Evolutionary conservation across 2,329 filamentous ascomycete genomes (phyloP).

Genomic region (Monosporascus sp.): DNA sequence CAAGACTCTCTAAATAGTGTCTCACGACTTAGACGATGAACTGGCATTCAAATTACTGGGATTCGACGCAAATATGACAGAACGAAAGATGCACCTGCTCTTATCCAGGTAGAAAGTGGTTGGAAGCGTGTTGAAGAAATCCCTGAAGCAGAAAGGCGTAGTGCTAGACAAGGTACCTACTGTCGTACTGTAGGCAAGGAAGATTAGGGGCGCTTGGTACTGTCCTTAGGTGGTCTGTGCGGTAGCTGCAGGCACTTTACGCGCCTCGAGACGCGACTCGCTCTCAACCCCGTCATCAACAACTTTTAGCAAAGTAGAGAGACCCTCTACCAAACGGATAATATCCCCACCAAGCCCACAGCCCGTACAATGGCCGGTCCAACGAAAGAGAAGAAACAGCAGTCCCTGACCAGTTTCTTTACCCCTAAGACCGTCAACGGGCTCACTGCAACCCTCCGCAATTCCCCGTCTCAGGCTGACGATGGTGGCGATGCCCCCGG

Average conservation of each 20-base stretch:
- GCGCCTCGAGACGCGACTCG: neutral
- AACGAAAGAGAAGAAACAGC: slow-evolving; percentile 60
- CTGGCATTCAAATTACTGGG: no score
- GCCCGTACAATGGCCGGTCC: slow-evolving; percentile 29
- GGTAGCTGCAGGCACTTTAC: neutral
- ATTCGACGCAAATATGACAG: no score
- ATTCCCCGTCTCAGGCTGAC: slow-evolving; percentile 25
- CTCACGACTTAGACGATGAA: no score
- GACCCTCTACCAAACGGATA: neutral
- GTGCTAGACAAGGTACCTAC: neutral
- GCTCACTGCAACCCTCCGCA: slow-evolving; percentile 30
- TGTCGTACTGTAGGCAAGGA: neutral
- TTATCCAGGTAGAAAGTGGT: no score
- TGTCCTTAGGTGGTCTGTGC: neutral
- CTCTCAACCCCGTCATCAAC: neutral
- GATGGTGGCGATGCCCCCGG: slow-evolving; percentile 17
- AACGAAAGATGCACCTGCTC: no score
- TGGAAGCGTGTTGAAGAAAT: no score
- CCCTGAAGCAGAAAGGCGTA: neutral
- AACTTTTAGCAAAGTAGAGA: neutral
- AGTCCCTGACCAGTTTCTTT: slow-evolving; percentile 84
- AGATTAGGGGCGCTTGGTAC: neutral
- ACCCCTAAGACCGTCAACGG: slow-evolving; percentile 53
- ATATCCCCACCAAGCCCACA: neutral
- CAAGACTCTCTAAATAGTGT: no score